These are phyloP conservation scores for Saccharomyces jurei DNA, from an alignment of 805 yeast genomes.

Conservation along the genomic window DNA sequence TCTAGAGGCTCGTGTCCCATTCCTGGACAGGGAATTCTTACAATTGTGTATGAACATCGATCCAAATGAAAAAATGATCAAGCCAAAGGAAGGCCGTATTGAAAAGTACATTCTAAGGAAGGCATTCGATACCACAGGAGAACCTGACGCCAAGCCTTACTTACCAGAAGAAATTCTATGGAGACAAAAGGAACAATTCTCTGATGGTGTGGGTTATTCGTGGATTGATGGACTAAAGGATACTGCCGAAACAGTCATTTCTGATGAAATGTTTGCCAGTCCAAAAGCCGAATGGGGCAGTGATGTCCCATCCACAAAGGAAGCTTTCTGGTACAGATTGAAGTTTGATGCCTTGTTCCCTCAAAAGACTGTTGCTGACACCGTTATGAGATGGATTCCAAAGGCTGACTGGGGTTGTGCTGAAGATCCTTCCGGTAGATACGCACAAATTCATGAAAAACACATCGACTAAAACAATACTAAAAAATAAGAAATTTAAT, in stretches of 20 bases:
- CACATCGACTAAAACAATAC: slow-evolving; percentile 33
- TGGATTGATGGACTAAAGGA: slow-evolving; percentile 99
- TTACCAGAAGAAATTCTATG: slow-evolving; percentile 93
- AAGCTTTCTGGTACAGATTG: slow-evolving; percentile 97
- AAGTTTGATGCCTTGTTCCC: slow-evolving; percentile 93
- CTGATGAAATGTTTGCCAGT: slow-evolving; percentile 83
- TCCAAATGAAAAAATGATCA: slow-evolving; percentile 85
- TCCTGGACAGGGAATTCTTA: slow-evolving; percentile 89
- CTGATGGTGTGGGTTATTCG: slow-evolving; percentile 98
- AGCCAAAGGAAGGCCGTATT: slow-evolving; percentile 61
- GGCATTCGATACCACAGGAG: slow-evolving; percentile 91
- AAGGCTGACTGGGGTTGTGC: slow-evolving; percentile 99
- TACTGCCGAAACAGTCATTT: slow-evolving; percentile 74
- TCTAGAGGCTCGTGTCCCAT: slow-evolving; percentile 98
- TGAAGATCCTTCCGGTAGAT: slow-evolving; percentile 97
- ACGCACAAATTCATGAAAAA: slow-evolving; percentile 79
- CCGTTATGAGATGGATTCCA: slow-evolving; percentile 99
- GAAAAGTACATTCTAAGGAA: slow-evolving; percentile 95
- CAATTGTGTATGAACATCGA: slow-evolving; percentile 89
- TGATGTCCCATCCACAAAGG: slow-evolving; percentile 94
- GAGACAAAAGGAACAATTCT: slow-evolving; percentile 99
- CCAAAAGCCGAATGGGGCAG: slow-evolving; percentile 96
- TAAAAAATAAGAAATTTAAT: background rate
- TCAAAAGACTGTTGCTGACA: slow-evolving; percentile 82
- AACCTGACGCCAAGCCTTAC: slow-evolving; percentile 71